These are phyloP conservation scores for Nephelium lappaceum DNA, from an alignment of 345 rosid species.

Conservation along the genomic window DNA sequence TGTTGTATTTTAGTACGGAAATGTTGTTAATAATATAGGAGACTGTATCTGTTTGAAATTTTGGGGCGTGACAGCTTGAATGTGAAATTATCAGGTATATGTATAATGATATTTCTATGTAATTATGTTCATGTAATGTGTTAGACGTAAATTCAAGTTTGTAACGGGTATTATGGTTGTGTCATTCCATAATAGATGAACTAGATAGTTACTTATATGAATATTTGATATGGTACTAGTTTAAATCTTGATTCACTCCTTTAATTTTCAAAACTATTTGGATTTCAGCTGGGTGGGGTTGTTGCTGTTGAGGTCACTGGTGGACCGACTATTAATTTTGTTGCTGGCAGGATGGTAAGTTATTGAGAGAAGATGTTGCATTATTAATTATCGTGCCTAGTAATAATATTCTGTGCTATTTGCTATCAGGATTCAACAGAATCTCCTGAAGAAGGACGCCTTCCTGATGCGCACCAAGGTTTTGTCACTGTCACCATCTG, in stretches of 20 bases:
- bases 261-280: background rate
- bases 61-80: background rate
- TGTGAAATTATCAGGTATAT: background rate
- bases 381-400: too few species aligned
- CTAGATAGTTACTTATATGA: background rate
- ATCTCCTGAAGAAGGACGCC: conserved; percentile 72
- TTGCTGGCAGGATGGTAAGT: conserved; percentile 77
- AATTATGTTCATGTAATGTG: too few species aligned
- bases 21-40: background rate
- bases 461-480: conserved; percentile 77
- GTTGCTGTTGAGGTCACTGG: conserved; percentile 86
- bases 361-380: background rate
- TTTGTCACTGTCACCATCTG: conserved; percentile 6
- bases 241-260: background rate
- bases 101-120: background rate
- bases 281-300: conserved; percentile 77
- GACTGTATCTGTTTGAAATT: background rate
- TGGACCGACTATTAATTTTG: conserved; percentile 68
- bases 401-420: background rate
- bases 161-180: background rate
- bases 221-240: background rate
- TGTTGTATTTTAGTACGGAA: background rate
- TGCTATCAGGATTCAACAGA: conserved; percentile 54
- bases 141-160: background rate
- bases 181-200: background rate